Evolutionary conservation across 2,329 filamentous ascomycete species (phyloP).

Genomic region (Fusarium ramigenum): DNA sequence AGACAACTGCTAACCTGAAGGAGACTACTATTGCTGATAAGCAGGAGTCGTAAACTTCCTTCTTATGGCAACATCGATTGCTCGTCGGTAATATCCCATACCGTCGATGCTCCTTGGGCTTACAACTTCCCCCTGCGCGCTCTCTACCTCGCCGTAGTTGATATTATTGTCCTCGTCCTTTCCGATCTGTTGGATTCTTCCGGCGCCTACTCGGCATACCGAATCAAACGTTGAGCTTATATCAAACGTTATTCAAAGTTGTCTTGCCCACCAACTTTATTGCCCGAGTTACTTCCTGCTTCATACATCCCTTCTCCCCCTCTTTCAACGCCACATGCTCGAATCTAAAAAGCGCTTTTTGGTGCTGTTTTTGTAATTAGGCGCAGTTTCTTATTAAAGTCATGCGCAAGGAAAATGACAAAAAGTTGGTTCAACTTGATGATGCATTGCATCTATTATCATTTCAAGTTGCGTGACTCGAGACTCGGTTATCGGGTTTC

Average conservation of each 20-base stretch:
- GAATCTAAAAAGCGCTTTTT: slow-evolving; percentile 43
- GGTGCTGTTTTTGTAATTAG: slow-evolving; percentile 44
- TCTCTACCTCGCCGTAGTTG: neutral
- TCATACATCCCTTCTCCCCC: neutral
- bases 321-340: slow-evolving; percentile 18
- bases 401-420: slow-evolving; percentile 34
- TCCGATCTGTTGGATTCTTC: slow-evolving; percentile 6
- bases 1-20: slow-evolving; percentile 62
- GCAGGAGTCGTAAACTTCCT: slow-evolving; percentile 54
- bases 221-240: slow-evolving; percentile 9
- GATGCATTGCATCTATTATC: slow-evolving; percentile 2
- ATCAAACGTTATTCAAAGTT: slow-evolving; percentile 22
- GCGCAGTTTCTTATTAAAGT: slow-evolving; percentile 36
- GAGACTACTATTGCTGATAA: slow-evolving; percentile 63
- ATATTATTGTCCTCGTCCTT: neutral
- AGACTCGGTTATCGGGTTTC: slow-evolving; percentile 28
- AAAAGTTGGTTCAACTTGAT: slow-evolving; percentile 40
- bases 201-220: slow-evolving; percentile 17
- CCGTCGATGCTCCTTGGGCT: slow-evolving; percentile 17
- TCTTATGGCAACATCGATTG: neutral
- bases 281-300: slow-evolving; percentile 1
- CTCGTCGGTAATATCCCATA: slow-evolving; percentile 24
- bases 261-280: slow-evolving; percentile 14
- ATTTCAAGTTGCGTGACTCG: slow-evolving; percentile 14
- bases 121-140: slow-evolving; percentile 2